These are phyloP conservation scores for Ganoderma sp. DNA, from an alignment of 1,284 basidiomycete species.

Conservation along the genomic window DNA sequence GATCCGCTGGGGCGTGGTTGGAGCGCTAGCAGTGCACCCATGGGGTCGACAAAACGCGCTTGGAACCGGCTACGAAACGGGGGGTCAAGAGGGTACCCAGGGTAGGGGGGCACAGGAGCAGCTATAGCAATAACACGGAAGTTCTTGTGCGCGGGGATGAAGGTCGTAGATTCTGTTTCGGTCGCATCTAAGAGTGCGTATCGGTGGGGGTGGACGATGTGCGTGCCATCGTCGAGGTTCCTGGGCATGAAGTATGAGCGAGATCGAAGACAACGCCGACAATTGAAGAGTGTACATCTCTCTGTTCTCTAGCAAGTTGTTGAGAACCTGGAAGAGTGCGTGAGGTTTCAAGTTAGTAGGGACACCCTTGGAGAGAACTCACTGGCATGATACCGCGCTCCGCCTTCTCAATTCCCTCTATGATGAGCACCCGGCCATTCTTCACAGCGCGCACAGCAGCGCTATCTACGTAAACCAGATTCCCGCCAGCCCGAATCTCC, in stretches of 20 bases:
- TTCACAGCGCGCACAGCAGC: constrained; percentile 70
- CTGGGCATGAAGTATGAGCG: constrained; percentile 38
- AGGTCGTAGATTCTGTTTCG: constrained; percentile 41
- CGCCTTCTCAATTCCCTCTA: constrained; percentile 74
- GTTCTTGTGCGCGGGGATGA: constrained; percentile 66
- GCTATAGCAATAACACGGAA: constrained; percentile 70
- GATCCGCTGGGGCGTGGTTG: constrained; percentile 8
- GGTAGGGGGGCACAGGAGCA: constrained; percentile 69
- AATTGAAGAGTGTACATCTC: constrained; percentile 54
- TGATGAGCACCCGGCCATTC: constrained; percentile 64
- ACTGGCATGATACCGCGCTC: constrained; percentile 61
- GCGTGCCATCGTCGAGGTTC: constrained; percentile 73
- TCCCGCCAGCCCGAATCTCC: constrained; percentile 64
- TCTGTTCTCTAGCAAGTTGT: constrained; percentile 70
- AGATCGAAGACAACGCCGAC: not conserved
- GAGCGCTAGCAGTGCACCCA: constrained; percentile 59
- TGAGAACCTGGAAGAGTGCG: constrained; percentile 52
- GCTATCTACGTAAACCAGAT: constrained; percentile 67
- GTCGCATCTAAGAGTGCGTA: constrained; percentile 53
- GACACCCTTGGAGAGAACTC: constrained; percentile 16
- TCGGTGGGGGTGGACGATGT: constrained; percentile 70
- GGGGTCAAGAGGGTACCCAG: constrained; percentile 69
- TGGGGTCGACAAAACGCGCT: constrained; percentile 67
- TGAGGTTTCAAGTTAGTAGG: not conserved
- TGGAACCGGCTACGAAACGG: constrained; percentile 74